Conservation (phyloP, 495 filamentous ascomycete genomes). For the Terfezia boudieri region DNA sequence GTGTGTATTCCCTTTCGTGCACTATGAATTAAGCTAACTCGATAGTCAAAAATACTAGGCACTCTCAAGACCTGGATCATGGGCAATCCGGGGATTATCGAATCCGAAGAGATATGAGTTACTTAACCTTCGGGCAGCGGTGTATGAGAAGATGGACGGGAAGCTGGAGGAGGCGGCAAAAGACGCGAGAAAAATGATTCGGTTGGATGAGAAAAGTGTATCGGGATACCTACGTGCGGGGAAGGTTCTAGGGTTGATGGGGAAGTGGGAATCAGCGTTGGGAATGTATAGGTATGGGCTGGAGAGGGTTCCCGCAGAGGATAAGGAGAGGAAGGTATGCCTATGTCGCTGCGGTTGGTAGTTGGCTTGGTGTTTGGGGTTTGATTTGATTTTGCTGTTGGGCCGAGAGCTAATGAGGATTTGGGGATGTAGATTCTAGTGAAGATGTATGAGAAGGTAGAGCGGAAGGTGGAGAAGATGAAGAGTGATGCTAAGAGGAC, state of each 20-base stretch:
- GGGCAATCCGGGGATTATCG: conserved; percentile 22
- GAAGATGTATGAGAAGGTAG: not conserved
- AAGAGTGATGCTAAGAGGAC: not conserved
- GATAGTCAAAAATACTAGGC: not conserved
- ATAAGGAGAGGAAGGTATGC: conserved; percentile 1
- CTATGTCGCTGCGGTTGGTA: not conserved
- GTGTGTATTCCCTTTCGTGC: too few relatives aligned
- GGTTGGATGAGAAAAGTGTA: conserved; percentile 26
- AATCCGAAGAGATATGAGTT: too few relatives aligned
- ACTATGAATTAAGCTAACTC: not conserved
- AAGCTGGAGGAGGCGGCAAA: conserved; percentile 30
- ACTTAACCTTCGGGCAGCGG: conserved; percentile 27
- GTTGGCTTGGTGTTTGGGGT: not conserved
- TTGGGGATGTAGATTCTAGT: too few relatives aligned
- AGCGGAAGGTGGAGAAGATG: not conserved
- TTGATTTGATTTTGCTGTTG: not conserved
- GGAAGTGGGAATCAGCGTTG: conserved; percentile 30
- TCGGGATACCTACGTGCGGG: conserved; percentile 46
- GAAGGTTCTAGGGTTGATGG: conserved; percentile 34
- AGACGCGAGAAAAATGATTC: conserved; percentile 40
- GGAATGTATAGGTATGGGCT: conserved; percentile 36
- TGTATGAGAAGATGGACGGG: conserved; percentile 31
- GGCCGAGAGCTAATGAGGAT: too few relatives aligned
- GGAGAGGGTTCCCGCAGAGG: conserved; percentile 17
- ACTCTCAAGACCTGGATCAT: conserved; percentile 23